Base-by-base conservation (phyloP, 2,329 filamentous ascomycete species). In the Phyllosticta citriasiana region DNA sequence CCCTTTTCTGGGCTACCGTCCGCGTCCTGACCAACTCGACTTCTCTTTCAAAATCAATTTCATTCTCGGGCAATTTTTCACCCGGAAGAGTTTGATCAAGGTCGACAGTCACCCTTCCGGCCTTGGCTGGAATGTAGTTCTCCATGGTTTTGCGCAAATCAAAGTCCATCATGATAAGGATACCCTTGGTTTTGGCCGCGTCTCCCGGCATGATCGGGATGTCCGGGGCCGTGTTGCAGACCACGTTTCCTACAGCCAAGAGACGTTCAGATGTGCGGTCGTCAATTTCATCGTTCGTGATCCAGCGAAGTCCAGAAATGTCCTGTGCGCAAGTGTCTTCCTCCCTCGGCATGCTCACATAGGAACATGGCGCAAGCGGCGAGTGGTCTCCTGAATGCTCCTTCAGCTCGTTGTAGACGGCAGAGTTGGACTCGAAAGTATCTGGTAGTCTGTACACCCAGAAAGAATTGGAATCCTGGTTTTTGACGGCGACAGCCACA, bases 31-130 rank as follows among this genome's bases (percentile, higher is more conserved):
- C 72, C 25, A 76, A 57, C 59, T 75, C 73, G 0, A 76, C 74
- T 62, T 76, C 74, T 24, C 71, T 66, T 12, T 76, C 73, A 63
- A 76, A 75, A 55, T 73, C 71, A n/a, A 76, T 70, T 0, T 67
- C 68, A 51, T 73, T 73, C 66, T 76, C 73, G 8, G 72, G 72
- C 1, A 76, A 64, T 61, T 67, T 66, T 63, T 76, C 73, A 10
- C 71, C 72, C 4, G 73, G 71, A 35, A 71, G 70, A 6, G 74
- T 65, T 14, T 69, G 68, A 58, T 75, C 74, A 6, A 76, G 55
- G 60, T 74, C 72, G 55, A 73, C 73, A n/a, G 40, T 47, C 7
- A 47, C 14, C 14, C 40, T 16, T n/a, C n/a, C 40, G 7, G 40
- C 14, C 7, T 47, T 47, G 6, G 40, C 5, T 16, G 40, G 40